Conservation (phyloP, 345 rosid species). For the Lumnitzera racemosa region DNA sequence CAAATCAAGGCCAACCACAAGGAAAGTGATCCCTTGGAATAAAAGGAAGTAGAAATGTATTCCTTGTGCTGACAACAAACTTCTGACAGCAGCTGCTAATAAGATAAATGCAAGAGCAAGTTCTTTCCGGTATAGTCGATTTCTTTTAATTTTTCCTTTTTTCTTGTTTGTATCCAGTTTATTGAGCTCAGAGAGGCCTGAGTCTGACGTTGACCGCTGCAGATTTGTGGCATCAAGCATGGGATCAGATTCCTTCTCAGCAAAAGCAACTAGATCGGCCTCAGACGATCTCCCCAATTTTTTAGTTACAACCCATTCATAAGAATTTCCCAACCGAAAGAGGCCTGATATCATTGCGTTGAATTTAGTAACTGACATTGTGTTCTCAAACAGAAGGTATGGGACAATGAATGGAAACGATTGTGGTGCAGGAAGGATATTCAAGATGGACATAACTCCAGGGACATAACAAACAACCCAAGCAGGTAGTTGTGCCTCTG, state of each 20-base stretch:
- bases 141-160: constrained; percentile 32
- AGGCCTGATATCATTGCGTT: constrained; percentile 94
- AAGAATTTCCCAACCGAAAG: constrained; percentile 71
- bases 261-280: constrained; percentile 67
- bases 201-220: constrained; percentile 56
- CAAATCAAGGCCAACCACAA: constrained; percentile 82
- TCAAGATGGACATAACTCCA: constrained; percentile 74
- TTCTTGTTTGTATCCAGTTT: constrained; percentile 46
- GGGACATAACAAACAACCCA: constrained; percentile 95
- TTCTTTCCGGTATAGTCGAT: constrained; percentile 65
- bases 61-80: constrained; percentile 84
- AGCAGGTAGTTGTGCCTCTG: constrained; percentile 83
- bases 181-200: constrained; percentile 56
- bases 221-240: constrained; percentile 25
- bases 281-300: constrained; percentile 91
- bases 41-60: constrained; percentile 83
- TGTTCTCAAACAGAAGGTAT: constrained; percentile 89
- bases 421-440: constrained; percentile 73
- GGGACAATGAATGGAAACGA: constrained; percentile 93
- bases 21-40: constrained; percentile 80
- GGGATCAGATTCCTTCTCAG: constrained; percentile 50
- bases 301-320: constrained; percentile 92
- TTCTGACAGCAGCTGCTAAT: constrained; percentile 60
- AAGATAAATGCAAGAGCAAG: constrained; percentile 63
- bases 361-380: constrained; percentile 96